Evolutionary conservation across 176 grass and related monocot genomes (phyloP).

Genomic region (Dactylis glomerata): DNA sequence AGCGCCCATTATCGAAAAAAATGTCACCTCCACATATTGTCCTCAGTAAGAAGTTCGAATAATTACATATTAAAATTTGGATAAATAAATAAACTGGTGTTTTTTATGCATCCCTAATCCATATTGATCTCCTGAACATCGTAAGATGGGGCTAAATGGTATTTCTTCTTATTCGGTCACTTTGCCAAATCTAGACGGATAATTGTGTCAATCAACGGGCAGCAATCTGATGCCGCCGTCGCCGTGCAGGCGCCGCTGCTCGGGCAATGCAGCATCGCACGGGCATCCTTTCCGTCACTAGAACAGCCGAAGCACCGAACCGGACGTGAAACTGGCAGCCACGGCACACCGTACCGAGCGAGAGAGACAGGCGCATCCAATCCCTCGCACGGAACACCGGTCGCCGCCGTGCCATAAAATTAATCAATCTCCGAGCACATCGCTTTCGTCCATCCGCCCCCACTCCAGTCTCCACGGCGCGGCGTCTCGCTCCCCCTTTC

Average conservation of each 20-base stretch:
- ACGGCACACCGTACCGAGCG: conserved; percentile 5
- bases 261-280: neutral
- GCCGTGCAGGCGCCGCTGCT: neutral
- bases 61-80: too few species aligned
- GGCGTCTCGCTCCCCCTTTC: neutral
- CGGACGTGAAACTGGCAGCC: neutral
- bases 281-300: neutral
- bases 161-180: too few species aligned
- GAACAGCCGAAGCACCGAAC: neutral
- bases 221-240: neutral
- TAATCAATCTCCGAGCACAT: neutral
- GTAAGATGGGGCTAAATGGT: too few species aligned
- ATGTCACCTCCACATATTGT: too few species aligned
- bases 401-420: conserved; percentile 27
- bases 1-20: too few species aligned
- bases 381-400: neutral
- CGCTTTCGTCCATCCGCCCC: conserved; percentile 17
- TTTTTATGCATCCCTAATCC: too few species aligned
- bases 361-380: neutral
- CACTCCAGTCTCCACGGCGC: neutral
- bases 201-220: too few species aligned
- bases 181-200: too few species aligned
- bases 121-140: too few species aligned
- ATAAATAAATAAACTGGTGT: too few species aligned
- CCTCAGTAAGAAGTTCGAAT: too few species aligned